phyloP scores from a whole-genome alignment of 805 yeast species.

The Starmerella sirachaensis region DNA sequence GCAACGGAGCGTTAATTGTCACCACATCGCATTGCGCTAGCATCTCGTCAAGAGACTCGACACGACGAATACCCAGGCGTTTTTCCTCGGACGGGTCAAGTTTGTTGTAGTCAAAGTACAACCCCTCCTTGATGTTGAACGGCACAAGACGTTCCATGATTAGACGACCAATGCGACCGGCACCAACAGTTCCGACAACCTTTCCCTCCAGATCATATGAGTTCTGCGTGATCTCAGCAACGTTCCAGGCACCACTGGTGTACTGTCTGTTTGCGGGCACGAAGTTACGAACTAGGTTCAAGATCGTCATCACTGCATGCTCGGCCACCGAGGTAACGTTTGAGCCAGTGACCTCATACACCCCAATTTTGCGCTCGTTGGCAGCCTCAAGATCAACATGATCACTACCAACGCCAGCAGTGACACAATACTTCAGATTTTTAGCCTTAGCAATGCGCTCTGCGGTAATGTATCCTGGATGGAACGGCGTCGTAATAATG shows the following conservation, averaged over 20 bases:
- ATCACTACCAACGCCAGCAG: conserved; percentile 81
- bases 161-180: conserved; percentile 70
- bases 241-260: conserved; percentile 57
- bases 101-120: conserved; percentile 65
- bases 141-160: conserved; percentile 60
- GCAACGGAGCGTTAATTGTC: conserved; percentile 67
- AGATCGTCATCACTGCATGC: conserved; percentile 64
- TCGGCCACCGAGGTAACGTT: conserved; percentile 73
- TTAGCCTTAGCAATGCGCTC: conserved; percentile 59
- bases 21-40: conserved; percentile 59
- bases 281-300: conserved; percentile 60
- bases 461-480: conserved; percentile 61
- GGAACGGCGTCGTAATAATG: conserved; percentile 73
- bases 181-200: conserved; percentile 68
- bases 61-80: conserved; percentile 48
- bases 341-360: conserved; percentile 72
- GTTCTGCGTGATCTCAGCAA: conserved; percentile 63
- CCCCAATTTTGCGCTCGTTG: conserved; percentile 50
- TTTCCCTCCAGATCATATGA: conserved; percentile 66
- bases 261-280: conserved; percentile 62
- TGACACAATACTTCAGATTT: conserved; percentile 55
- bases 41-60: conserved; percentile 50
- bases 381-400: conserved; percentile 65
- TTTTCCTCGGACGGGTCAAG: conserved; percentile 47
- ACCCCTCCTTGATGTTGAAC: conserved; percentile 53